Percentiles rank a stretch among this genome's conserved stretches.
These are phyloP conservation scores for Skeletonema menzelii DNA, from an alignment of 108 stramenopile genomes.

Conservation along the genomic window DNA sequence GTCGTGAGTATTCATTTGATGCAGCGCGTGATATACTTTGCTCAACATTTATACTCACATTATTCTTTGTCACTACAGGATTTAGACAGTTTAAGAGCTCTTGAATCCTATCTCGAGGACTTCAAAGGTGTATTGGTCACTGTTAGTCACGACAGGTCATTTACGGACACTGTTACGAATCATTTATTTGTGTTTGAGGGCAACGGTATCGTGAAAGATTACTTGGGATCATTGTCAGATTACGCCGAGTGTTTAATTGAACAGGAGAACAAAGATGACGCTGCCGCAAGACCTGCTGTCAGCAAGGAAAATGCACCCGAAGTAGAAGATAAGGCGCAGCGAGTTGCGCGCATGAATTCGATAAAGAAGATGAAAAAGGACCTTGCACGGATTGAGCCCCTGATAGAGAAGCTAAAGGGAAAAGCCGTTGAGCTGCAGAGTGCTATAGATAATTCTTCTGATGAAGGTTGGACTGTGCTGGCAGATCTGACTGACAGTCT, in stretches of 20 bases:
- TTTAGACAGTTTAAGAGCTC: slow-evolving; percentile 75
- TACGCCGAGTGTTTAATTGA: slow-evolving; percentile 80
- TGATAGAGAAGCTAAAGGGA: slow-evolving; percentile 64
- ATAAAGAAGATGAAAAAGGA: slow-evolving; percentile 73
- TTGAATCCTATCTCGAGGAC: slow-evolving; percentile 81
- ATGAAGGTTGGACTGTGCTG: slow-evolving; percentile 81
- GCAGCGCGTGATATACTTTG: no score
- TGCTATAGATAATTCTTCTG: slow-evolving; percentile 56
- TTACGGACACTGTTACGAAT: slow-evolving; percentile 91
- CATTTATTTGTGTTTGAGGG: slow-evolving; percentile 92
- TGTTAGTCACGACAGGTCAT: slow-evolving; percentile 92
- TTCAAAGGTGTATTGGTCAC: slow-evolving; percentile 91
- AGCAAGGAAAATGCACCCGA: slow-evolving; percentile 50
- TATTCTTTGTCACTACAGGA: no score
- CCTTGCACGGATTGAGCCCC: slow-evolving; percentile 59
- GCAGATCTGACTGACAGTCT: slow-evolving; percentile 74
- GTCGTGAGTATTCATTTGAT: no score
- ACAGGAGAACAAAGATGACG: slow-evolving; percentile 50
- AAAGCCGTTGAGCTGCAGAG: slow-evolving; percentile 50
- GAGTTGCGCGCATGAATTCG: slow-evolving; percentile 62
- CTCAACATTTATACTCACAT: no score
- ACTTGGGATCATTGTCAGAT: slow-evolving; percentile 74
- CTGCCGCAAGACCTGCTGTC: slow-evolving; percentile 4
- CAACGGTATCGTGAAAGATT: slow-evolving; percentile 82
- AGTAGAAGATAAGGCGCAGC: slow-evolving; percentile 68